Evolutionary conservation across 192 early-diverging fungal species (phyloP), one percentile per base, ranked within the genome.

Genomic region (Linnemannia zychae): DNA sequence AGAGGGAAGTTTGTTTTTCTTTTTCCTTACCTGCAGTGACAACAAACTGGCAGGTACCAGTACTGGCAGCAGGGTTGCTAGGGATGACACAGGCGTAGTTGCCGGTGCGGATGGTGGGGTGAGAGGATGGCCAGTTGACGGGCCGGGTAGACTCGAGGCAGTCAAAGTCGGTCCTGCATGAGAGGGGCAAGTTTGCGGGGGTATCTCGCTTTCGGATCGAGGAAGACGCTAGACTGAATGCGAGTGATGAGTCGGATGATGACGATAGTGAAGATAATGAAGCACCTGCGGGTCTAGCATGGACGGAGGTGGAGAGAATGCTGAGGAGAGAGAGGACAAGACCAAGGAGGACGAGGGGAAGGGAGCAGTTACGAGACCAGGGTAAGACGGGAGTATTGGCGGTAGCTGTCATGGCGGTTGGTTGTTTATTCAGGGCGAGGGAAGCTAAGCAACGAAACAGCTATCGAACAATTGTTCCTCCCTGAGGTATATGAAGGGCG

Each of bases 81-180:
- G n/a, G 13, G 38, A 86, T 71, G n/a, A 92, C 76, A 72, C 93
- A 93, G 18, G 90, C 90, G 70, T 92, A 93, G 67, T 91, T 92
- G 46, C 90, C 91, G 31, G 74, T 63, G n/a, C 79, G 77, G 17
- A 79, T n/a, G 18, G 67, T 60, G 15, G 73, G 44, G 36, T 85
- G 83, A 0, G 79, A 63, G 0, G 48, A 67, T 12, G 83, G 83
- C 83, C 83, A 85, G 18, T 72, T 38, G 4, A 52, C 5, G 16
- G 83, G 83, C 12, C 77, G 83, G 67, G 47, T 34, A 7, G 66
- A 66, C 49, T 76, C 74, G 0, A 79, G 77, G 46, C 83, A 85
- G 28, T 85, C 77, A 76, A 79, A 85, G 71, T 85, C 83, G 49
- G 17, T 79, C 33, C 28, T 65, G 57, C 83, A 85, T 31, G 83